phyloP scores from a whole-genome alignment of 192 early-diverging fungal genomes.

The Coemansia sp. region DNA sequence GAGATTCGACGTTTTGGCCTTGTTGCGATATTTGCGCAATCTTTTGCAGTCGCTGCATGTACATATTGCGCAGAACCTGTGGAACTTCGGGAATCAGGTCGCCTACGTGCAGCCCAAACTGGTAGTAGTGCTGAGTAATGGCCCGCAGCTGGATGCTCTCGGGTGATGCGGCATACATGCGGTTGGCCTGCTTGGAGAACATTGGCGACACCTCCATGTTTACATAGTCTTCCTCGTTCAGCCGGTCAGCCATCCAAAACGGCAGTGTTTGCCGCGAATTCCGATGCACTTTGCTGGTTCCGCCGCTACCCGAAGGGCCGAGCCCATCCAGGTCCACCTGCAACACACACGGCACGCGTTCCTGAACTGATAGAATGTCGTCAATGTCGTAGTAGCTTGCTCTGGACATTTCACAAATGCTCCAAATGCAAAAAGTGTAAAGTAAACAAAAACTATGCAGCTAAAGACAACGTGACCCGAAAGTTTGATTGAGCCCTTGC shows the following conservation, averaged over 20 bases:
- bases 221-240: conserved; percentile 52
- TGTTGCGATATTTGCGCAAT: conserved; percentile 50
- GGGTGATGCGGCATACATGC: conserved; percentile 55
- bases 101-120: conserved; percentile 52
- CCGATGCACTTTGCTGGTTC: conserved; percentile 49
- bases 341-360: conserved; percentile 52
- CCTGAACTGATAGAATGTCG: conserved; percentile 52
- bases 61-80: conserved; percentile 49
- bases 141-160: conserved; percentile 50
- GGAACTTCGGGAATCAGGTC: conserved; percentile 52
- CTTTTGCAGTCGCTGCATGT: conserved; percentile 43
- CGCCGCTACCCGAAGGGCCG: conserved; percentile 45
- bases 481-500: no score
- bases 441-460: background rate
- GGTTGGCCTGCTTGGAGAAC: conserved; percentile 50
- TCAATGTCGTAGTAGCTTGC: conserved; percentile 54
- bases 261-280: conserved; percentile 52
- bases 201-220: conserved; percentile 49
- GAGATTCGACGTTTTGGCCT: conserved; percentile 39
- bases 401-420: conserved; percentile 22
- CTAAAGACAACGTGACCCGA: background rate
- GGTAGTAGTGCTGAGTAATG: conserved; percentile 49
- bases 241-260: conserved; percentile 56
- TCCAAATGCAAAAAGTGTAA: background rate
- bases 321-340: conserved; percentile 52